Conservation (phyloP, 2,329 filamentous ascomycete species). For the Bipolaris zeicola region DNA sequence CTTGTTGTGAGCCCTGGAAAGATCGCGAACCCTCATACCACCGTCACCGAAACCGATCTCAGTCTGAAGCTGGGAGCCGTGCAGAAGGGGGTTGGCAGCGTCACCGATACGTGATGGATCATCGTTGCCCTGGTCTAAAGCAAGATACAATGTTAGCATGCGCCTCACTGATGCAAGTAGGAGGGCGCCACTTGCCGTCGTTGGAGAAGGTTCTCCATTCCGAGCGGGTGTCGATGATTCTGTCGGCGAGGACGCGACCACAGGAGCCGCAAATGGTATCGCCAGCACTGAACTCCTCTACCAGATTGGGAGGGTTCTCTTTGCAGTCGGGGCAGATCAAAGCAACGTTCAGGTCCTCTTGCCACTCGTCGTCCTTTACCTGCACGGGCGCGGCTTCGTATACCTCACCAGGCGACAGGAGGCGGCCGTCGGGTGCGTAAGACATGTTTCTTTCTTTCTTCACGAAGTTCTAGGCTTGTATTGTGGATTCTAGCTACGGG, state of each 20-base stretch:
- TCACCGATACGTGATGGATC: slow-evolving; percentile 98
- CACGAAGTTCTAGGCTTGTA: slow-evolving; percentile 13
- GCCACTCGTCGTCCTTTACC: slow-evolving; percentile 59
- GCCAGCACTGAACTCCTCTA: slow-evolving; percentile 89
- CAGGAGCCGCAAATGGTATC: slow-evolving; percentile 94
- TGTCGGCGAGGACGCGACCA: slow-evolving; percentile 85
- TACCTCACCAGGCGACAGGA: slow-evolving; percentile 54
- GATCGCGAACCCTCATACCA: slow-evolving; percentile 71
- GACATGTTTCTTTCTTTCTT: slow-evolving; percentile 29
- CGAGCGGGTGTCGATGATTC: slow-evolving; percentile 92
- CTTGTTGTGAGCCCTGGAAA: slow-evolving; percentile 84
- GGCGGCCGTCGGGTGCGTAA: slow-evolving; percentile 42
- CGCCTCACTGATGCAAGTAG: background rate
- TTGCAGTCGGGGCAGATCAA: slow-evolving; percentile 89
- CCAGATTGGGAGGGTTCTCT: slow-evolving; percentile 86
- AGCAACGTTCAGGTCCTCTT: slow-evolving; percentile 84
- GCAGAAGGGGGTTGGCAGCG: slow-evolving; percentile 84
- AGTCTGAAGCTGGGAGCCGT: slow-evolving; percentile 88
- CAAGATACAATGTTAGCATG: slow-evolving; percentile 2
- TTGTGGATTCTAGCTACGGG: slow-evolving; percentile 22
- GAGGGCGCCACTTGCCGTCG: slow-evolving; percentile 60
- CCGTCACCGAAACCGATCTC: slow-evolving; percentile 83
- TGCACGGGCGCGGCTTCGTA: slow-evolving; percentile 46
- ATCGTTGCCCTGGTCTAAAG: slow-evolving; percentile 78
- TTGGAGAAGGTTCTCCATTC: slow-evolving; percentile 99